A percentile compares a stretch with the other conserved stretches of the same genome.
phyloP scores from a whole-genome alignment of 805 yeast species.

The Clavispora santaluciae region DNA sequence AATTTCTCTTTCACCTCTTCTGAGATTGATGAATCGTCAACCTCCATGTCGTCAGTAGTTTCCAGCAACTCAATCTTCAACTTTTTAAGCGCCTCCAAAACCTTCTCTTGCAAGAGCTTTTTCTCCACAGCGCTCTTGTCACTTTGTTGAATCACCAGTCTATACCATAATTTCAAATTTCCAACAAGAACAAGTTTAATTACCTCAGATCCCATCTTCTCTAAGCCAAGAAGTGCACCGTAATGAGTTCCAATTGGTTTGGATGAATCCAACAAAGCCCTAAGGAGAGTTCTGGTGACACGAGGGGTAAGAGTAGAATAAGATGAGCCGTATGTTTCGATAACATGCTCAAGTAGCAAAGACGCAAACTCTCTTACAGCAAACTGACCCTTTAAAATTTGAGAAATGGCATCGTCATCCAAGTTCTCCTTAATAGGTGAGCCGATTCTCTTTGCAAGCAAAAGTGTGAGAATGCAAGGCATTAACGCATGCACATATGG shows the following conservation, averaged over 20 bases:
- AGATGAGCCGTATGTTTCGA: conserved; percentile 73
- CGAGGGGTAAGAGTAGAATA: conserved; percentile 89
- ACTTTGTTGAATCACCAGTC: conserved; percentile 45
- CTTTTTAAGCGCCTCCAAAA: conserved; percentile 51
- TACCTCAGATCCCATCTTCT: conserved; percentile 82
- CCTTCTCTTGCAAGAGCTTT: conserved; percentile 40
- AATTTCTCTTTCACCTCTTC: conserved; percentile 39
- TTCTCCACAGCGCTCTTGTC: conserved; percentile 43
- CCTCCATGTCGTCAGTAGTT: conserved; percentile 22
- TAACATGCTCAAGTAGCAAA: conserved; percentile 71
- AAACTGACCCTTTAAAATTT: conserved; percentile 32
- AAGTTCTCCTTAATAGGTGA: conserved; percentile 36
- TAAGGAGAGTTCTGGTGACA: conserved; percentile 84
- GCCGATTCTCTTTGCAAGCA: conserved; percentile 88
- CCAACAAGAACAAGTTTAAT: conserved; percentile 80
- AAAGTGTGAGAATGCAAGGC: conserved; percentile 91
- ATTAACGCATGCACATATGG: conserved; percentile 95
- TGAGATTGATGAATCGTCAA: conserved; percentile 26
- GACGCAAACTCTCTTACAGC: conserved; percentile 89
- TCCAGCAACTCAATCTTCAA: conserved; percentile 31
- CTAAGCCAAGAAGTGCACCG: conserved; percentile 84
- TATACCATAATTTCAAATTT: conserved; percentile 77
- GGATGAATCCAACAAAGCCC: conserved; percentile 83
- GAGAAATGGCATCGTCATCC: conserved; percentile 19
- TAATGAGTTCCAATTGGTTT: conserved; percentile 86